phyloP scores from a whole-genome alignment of 768 basidiomycete genomes.

The Favolaschia claudopus region DNA sequence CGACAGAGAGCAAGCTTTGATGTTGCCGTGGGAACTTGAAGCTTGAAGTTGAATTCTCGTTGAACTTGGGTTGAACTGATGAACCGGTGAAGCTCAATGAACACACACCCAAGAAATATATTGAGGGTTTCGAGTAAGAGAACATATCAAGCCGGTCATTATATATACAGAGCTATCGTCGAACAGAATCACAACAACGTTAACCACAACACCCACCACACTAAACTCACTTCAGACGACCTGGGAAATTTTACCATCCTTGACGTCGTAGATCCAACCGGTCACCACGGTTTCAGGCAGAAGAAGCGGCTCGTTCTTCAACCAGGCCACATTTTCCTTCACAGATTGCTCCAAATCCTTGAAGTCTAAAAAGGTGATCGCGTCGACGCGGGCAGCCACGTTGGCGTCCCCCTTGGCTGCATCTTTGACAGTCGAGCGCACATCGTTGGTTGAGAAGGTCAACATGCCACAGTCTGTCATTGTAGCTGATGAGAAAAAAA shows the following conservation, averaged over 20 bases:
- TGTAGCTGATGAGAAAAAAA: no score
- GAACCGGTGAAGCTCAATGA: no score
- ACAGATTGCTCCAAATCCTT: conserved; percentile 57
- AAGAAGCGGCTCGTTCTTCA: conserved; percentile 64
- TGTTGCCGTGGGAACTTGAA: neutral
- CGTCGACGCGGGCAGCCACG: conserved; percentile 31
- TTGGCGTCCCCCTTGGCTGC: conserved; percentile 40
- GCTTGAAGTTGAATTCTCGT: no score
- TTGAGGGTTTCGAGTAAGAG: no score
- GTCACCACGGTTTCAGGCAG: conserved; percentile 60
- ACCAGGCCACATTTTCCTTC: conserved; percentile 62
- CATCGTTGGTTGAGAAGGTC: conserved; percentile 58
- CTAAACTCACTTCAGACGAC: conserved; percentile 5
- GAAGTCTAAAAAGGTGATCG: conserved; percentile 66
- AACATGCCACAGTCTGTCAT: conserved; percentile 79
- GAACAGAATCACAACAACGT: neutral
- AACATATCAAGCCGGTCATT: no score
- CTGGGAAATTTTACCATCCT: conserved; percentile 53
- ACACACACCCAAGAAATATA: no score
- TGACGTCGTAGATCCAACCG: conserved; percentile 75
- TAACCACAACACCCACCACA: neutral
- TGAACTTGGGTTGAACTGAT: no score
- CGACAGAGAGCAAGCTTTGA: no score
- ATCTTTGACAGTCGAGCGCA: conserved; percentile 60
- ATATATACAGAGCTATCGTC: neutral